Evolutionary conservation across 2,329 filamentous ascomycete species (phyloP).

Genomic region (Claviceps spartinae): DNA sequence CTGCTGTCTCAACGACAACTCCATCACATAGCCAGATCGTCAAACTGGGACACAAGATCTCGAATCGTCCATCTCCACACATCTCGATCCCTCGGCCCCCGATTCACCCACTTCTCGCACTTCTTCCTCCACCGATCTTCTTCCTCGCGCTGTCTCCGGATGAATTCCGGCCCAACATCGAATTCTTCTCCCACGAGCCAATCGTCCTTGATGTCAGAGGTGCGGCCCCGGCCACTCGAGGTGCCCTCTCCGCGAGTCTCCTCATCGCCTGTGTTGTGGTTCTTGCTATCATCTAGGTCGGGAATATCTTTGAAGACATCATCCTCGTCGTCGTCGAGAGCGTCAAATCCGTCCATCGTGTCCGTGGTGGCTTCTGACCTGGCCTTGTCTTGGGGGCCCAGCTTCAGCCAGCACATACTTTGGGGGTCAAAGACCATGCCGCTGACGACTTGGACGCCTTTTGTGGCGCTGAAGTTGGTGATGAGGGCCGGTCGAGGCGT

Average conservation of each 20-base stretch:
- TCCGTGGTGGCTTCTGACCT: slow-evolving; percentile 37
- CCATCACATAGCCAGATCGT: slow-evolving; percentile 15
- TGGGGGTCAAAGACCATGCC: slow-evolving; percentile 97
- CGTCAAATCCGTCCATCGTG: slow-evolving; percentile 51
- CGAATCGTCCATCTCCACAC: slow-evolving; percentile 69
- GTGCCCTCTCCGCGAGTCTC: slow-evolving; percentile 29
- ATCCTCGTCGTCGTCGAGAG: slow-evolving; percentile 60
- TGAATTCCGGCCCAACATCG: slow-evolving; percentile 89
- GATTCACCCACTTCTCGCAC: slow-evolving; percentile 70
- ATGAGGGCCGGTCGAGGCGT: slow-evolving; percentile 69
- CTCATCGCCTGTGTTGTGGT: slow-evolving; percentile 27
- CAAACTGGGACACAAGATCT: slow-evolving; percentile 38
- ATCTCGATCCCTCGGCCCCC: slow-evolving; percentile 40
- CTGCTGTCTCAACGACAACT: neutral
- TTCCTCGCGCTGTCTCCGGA: slow-evolving; percentile 77
- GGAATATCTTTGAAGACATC: slow-evolving; percentile 93
- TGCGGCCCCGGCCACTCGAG: slow-evolving; percentile 25
- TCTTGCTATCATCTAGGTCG: slow-evolving; percentile 58
- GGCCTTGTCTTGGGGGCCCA: slow-evolving; percentile 36
- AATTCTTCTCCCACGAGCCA: slow-evolving; percentile 93
- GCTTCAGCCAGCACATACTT: slow-evolving; percentile 94
- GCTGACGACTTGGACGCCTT: slow-evolving; percentile 87
- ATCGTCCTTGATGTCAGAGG: slow-evolving; percentile 55
- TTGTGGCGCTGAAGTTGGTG: slow-evolving; percentile 71
- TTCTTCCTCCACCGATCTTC: slow-evolving; percentile 84